A percentile compares a stretch with the other conserved stretches of the same genome.
Conservation (phyloP, 805 yeast species). For the Wickerhamiella dianesei region DNA sequence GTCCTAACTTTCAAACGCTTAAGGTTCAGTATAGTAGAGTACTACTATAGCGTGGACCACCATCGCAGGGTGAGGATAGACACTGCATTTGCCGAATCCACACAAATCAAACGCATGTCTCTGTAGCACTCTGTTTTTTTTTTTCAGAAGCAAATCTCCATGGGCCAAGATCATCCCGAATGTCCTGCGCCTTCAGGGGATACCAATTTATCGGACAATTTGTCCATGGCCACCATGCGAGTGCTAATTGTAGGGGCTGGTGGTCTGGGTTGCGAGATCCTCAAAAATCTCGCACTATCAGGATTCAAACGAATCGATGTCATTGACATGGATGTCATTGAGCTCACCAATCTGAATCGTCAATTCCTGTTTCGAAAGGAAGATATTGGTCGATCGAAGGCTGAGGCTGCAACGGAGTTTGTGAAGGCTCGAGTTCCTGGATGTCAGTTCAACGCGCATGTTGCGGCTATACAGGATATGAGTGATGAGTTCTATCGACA, state of each 20-base stretch:
- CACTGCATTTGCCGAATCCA: no score
- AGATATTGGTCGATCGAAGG: constrained; percentile 57
- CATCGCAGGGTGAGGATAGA: no score
- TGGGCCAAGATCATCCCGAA: no score
- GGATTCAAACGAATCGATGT: constrained; percentile 55
- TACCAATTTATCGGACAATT: not conserved
- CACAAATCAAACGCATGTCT: no score
- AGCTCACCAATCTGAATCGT: constrained; percentile 59
- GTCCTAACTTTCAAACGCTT: no score
- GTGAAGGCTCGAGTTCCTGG: constrained; percentile 33
- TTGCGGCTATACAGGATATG: constrained; percentile 52
- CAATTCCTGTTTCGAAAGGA: constrained; percentile 52
- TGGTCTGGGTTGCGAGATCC: constrained; percentile 70
- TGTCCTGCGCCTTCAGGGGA: no score
- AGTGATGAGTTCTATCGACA: constrained; percentile 47
- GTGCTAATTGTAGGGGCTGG: constrained; percentile 54
- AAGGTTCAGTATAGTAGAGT: no score
- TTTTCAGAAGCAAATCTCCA: no score
- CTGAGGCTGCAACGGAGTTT: constrained; percentile 48
- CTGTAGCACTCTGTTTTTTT: no score
- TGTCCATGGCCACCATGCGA: constrained; percentile 1
- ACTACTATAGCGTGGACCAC: no score
- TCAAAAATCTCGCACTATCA: constrained; percentile 55
- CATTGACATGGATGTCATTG: constrained; percentile 76
- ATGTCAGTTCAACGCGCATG: constrained; percentile 43